phyloP scores from a whole-genome alignment of 495 filamentous ascomycete genomes.

The Trypethelium eluteriae region DNA sequence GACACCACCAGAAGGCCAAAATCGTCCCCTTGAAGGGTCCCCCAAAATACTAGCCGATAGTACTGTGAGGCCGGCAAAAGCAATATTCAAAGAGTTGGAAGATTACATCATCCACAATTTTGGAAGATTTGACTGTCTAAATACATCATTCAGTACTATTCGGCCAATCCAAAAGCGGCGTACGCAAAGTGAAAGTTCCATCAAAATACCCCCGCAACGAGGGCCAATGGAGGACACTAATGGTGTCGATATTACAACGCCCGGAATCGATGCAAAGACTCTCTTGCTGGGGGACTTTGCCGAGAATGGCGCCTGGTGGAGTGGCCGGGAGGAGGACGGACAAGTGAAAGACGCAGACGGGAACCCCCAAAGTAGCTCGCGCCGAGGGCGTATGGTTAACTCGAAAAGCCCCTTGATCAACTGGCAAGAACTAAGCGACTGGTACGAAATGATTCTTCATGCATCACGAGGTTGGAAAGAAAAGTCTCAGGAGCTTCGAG shows the following conservation, averaged over 20 bases:
- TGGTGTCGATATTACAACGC: neutral
- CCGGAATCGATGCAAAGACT: conserved; percentile 58
- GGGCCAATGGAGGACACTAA: conserved; percentile 3
- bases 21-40: conserved; percentile 3
- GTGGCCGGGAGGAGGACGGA: conserved; percentile 38
- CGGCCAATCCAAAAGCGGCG: conserved; percentile 35
- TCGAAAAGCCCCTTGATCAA: conserved; percentile 63
- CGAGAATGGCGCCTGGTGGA: conserved; percentile 84
- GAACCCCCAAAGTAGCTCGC: conserved; percentile 27
- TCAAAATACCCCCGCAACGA: conserved; percentile 23
- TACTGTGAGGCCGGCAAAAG: neutral
- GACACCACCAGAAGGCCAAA: conserved; percentile 23
- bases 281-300: conserved; percentile 71
- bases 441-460: conserved; percentile 64
- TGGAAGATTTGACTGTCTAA: conserved; percentile 61
- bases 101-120: conserved; percentile 66
- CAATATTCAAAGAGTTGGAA: conserved; percentile 59
- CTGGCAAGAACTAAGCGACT: conserved; percentile 63
- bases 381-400: conserved; percentile 42
- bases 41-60: conserved; percentile 18
- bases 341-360: conserved; percentile 28
- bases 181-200: conserved; percentile 40
- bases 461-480: neutral
- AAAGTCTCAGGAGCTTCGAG: conserved; percentile 31
- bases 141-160: conserved; percentile 56